Conservation (phyloP, 139 green algal species). For the Coelastrella sp. region DNA sequence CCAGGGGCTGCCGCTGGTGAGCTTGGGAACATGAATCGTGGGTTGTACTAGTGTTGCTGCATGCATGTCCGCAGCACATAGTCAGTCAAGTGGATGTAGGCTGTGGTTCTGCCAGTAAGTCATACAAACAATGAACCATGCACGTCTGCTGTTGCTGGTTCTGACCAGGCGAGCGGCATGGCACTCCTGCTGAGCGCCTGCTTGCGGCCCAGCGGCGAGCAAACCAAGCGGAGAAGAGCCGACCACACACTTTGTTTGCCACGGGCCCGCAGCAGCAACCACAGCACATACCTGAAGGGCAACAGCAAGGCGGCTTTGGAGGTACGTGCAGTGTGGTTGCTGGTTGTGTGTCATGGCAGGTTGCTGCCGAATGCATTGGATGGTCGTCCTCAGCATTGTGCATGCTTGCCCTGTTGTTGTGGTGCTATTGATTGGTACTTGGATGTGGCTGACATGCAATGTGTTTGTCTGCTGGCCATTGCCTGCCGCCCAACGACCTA, state of each 20-base stretch:
- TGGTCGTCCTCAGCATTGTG: not conserved
- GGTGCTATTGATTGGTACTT: not conserved
- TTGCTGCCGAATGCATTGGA: too few relatives aligned
- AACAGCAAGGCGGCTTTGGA: conserved; percentile 3
- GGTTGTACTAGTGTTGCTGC: too few relatives aligned
- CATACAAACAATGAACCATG: too few relatives aligned
- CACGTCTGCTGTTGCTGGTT: not conserved
- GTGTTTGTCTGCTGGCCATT: too few relatives aligned
- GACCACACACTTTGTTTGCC: conserved; percentile 93
- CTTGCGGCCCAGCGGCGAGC: conserved; percentile 87
- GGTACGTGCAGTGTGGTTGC: not conserved
- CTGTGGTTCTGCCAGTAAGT: too few relatives aligned
- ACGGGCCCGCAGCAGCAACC: conserved; percentile 70
- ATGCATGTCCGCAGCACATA: too few relatives aligned
- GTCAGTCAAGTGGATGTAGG: too few relatives aligned
- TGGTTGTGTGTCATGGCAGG: too few relatives aligned
- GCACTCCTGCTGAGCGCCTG: conserved; percentile 93
- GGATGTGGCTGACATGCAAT: too few relatives aligned
- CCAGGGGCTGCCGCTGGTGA: too few relatives aligned
- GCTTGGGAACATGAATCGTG: too few relatives aligned
- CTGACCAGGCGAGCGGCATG: conserved; percentile 91
- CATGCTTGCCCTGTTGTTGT: not conserved
- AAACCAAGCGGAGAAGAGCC: conserved; percentile 63
- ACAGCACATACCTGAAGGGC: conserved; percentile 47
- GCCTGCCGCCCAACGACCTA: too few relatives aligned